Evolutionary conservation across 2,329 filamentous ascomycete genomes (phyloP), one percentile per base, ranked within the genome.

Genomic region (Diaporthe citrichinensis): DNA sequence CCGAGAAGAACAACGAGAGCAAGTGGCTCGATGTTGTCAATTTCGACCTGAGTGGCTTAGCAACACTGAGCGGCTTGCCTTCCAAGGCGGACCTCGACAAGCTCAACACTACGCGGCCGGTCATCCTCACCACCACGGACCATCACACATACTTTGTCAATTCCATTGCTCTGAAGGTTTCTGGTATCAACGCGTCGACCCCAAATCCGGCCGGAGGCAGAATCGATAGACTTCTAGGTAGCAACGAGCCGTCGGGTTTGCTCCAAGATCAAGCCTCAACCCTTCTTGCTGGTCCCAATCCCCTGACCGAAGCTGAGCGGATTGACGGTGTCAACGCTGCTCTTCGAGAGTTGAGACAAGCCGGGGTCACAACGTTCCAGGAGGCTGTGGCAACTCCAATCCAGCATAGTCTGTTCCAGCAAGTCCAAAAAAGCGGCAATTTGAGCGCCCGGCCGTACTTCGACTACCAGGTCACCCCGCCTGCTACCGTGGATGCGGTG

Each of bases 41-140:
- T 39, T 59, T 59, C 31, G 34, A 59, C 57, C 34, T 59, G 17
- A 58, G 55, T n/a, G 55, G 55, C 31, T 36, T 58, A 17, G 31
- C 55, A 58, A 58, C 55, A 7, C 14, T 58, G 20, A 31, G 55
- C 17, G 31, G 55, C 31, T 58, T 58, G 31, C 55, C 55, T 36
- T 34, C 55, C 28, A 58, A 58, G 55, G 55, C 55, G 31, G 55
- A 58, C 31, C 55, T 58, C 14, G 31, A 58, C 55, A 58, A 58
- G 55, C 55, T 58, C 55, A 58, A 58, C 17, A 58, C 55, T 36
- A 58, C 28, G 23, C 55, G 55, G 17, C 55, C 55, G 23, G 55
- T 58, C 31, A 34, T 36, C 31, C 55, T 58, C 55, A 58, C 55
- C 31, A 58, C 55, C 55, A 58, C 55, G 31, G 31, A 58, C 23